A percentile compares a stretch with the other conserved stretches of the same genome.
Evolutionary conservation across 1,284 basidiomycete species (phyloP).

Genomic region (Moesziomyces antarcticus): DNA sequence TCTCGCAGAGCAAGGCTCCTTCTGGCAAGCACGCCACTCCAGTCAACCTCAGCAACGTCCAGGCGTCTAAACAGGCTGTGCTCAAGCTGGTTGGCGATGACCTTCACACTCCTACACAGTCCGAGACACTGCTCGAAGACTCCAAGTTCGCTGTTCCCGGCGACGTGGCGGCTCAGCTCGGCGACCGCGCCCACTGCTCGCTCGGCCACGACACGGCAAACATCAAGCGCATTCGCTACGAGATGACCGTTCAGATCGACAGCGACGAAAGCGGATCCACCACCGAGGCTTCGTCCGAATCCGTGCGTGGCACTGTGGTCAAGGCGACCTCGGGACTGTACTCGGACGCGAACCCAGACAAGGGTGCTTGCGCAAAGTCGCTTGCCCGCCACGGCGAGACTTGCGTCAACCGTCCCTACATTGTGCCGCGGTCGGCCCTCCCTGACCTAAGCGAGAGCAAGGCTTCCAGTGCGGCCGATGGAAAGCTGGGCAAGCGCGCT

Average conservation of each 20-base stretch:
- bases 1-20: conserved; percentile 7
- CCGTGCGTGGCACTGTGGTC: conserved; percentile 13
- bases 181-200: conserved; percentile 25
- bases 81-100: conserved; percentile 29
- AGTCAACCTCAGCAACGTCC: conserved; percentile 8
- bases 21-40: conserved; percentile 31
- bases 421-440: conserved; percentile 25
- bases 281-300: not conserved
- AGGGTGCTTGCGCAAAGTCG: conserved; percentile 37
- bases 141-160: conserved; percentile 10
- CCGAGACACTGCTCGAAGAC: not conserved
- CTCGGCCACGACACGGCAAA: conserved; percentile 14
- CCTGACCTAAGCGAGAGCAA: not conserved
- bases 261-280: conserved; percentile 31
- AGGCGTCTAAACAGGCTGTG: conserved; percentile 7
- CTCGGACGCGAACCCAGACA: conserved; percentile 16
- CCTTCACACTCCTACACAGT: conserved; percentile 10
- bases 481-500: not conserved
- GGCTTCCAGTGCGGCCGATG: not conserved
- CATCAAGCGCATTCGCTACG: conserved; percentile 34
- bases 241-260: conserved; percentile 25
- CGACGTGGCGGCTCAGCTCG: not conserved
- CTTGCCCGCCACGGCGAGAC: conserved; percentile 32
- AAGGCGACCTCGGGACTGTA: conserved; percentile 40
- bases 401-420: conserved; percentile 36